Conservation (phyloP, 495 filamentous ascomycete genomes). For the Podospora sp. region DNA sequence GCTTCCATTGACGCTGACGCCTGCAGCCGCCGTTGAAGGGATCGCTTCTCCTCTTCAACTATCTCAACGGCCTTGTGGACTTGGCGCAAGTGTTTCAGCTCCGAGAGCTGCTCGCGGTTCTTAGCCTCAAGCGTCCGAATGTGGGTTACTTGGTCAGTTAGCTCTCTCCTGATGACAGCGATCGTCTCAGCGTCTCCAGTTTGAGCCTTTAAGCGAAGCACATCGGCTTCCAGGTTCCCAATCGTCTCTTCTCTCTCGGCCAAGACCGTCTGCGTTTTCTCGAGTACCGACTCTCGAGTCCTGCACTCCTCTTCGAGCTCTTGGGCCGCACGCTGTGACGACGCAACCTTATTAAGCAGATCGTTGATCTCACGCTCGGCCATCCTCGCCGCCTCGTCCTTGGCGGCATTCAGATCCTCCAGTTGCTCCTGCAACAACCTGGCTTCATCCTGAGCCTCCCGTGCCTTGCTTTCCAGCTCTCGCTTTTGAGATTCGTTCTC, state of each 20-base stretch:
- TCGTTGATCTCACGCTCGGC: slow-evolving; percentile 70
- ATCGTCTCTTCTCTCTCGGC: slow-evolving; percentile 68
- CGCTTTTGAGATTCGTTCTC: slow-evolving; percentile 61
- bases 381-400: slow-evolving; percentile 70
- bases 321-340: slow-evolving; percentile 67
- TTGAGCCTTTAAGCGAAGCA: slow-evolving; percentile 78
- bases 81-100: slow-evolving; percentile 78
- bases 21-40: slow-evolving; percentile 74
- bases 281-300: slow-evolving; percentile 61
- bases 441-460: slow-evolving; percentile 72
- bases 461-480: slow-evolving; percentile 69
- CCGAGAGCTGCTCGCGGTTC: slow-evolving; percentile 76
- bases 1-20: slow-evolving; percentile 72
- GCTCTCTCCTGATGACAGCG: slow-evolving; percentile 77
- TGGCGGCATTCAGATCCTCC: slow-evolving; percentile 71
- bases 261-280: slow-evolving; percentile 67
- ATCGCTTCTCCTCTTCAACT: slow-evolving; percentile 93
- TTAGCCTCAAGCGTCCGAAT: slow-evolving; percentile 79
- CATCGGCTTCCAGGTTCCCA: slow-evolving; percentile 76
- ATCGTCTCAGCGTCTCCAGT: slow-evolving; percentile 84
- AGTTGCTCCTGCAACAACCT: slow-evolving; percentile 73
- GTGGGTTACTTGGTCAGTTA: slow-evolving; percentile 84
- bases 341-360: slow-evolving; percentile 67
- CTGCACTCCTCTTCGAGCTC: slow-evolving; percentile 73
- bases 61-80: slow-evolving; percentile 82